Conservation (phyloP, 2,329 filamentous ascomycete genomes). For the Exophiala oligosperma region DNA sequence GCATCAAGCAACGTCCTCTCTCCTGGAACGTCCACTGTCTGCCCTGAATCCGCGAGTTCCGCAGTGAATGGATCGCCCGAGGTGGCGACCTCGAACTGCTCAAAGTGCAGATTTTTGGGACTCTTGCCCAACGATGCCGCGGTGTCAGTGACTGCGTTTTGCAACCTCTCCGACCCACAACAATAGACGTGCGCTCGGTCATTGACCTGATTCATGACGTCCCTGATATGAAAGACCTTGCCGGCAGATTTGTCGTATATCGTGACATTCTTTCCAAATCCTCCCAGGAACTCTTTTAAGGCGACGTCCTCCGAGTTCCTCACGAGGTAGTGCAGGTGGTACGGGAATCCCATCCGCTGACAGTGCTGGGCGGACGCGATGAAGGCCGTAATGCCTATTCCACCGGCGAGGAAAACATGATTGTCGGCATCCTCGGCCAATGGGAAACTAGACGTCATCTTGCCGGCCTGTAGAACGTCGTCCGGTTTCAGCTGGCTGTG, state of each 20-base stretch:
- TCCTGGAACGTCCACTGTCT: conserved; percentile 5
- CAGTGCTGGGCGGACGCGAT: conserved; percentile 47
- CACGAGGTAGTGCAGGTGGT: conserved; percentile 11
- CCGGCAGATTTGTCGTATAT: conserved; percentile 16
- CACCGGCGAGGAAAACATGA: conserved; percentile 64
- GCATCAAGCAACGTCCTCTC: conserved; percentile 15
- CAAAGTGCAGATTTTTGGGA: conserved; percentile 12
- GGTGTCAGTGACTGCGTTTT: conserved; percentile 1
- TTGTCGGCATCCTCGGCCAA: conserved; percentile 51
- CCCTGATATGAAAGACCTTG: conserved; percentile 1
- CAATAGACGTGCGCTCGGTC: conserved; percentile 12
- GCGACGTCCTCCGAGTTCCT: conserved; percentile 7
- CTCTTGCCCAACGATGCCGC: conserved; percentile 3
- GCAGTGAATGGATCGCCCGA: conserved; percentile 14
- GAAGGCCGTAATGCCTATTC: conserved; percentile 68
- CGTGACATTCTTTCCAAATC: conserved; percentile 4
- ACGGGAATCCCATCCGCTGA: not conserved
- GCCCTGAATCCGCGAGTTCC: conserved; percentile 3
- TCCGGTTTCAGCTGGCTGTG: conserved; percentile 52
- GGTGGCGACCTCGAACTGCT: conserved; percentile 13
- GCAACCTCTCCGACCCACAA: conserved; percentile 10
- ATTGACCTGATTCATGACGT: conserved; percentile 2
- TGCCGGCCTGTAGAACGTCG: conserved; percentile 52
- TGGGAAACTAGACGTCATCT: conserved; percentile 53
- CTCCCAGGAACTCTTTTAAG: conserved; percentile 3